Evolutionary conservation across 2,329 filamentous ascomycete genomes (phyloP).

Genomic region (Aspergillus sp.): DNA sequence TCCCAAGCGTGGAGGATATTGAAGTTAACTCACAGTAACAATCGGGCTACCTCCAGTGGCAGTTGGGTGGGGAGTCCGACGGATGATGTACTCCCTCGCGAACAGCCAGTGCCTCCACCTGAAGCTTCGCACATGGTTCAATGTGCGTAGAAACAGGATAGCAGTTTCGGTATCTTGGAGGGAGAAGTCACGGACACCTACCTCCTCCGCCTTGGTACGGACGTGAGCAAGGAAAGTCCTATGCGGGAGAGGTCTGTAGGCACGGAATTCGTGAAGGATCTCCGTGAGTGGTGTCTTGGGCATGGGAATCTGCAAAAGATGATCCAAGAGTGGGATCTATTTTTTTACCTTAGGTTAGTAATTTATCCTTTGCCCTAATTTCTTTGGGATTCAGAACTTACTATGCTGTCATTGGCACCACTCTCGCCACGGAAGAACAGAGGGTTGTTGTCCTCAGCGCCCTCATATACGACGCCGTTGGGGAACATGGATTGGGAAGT

Average conservation of each 20-base stretch:
- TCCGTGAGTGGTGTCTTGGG: conserved; percentile 83
- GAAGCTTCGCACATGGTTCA: conserved; percentile 51
- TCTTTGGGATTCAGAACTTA: conserved; percentile 31
- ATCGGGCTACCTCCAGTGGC: conserved; percentile 51
- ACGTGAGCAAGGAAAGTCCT: conserved; percentile 79
- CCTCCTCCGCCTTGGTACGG: conserved; percentile 50
- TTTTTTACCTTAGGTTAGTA: background rate
- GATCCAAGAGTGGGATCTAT: conserved; percentile 80
- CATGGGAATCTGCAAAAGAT: conserved; percentile 82
- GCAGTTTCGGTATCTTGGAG: conserved; percentile 41
- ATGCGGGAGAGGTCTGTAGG: conserved; percentile 87
- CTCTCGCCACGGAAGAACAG: conserved; percentile 87
- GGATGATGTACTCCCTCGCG: conserved; percentile 50
- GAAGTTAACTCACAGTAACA: conserved; percentile 39
- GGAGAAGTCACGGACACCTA: conserved; percentile 40
- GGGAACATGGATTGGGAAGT: conserved; percentile 94
- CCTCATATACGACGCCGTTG: conserved; percentile 84
- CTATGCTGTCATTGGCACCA: conserved; percentile 91
- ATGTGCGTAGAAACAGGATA: conserved; percentile 44
- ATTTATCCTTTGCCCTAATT: background rate
- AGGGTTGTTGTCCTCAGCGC: conserved; percentile 68
- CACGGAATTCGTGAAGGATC: conserved; percentile 83
- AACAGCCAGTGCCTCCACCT: conserved; percentile 53
- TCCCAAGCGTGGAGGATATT: background rate
- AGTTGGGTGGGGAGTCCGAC: conserved; percentile 46